Conservation (phyloP, 2,329 filamentous ascomycete genomes). For the Pestalotiopsis sp. region DNA sequence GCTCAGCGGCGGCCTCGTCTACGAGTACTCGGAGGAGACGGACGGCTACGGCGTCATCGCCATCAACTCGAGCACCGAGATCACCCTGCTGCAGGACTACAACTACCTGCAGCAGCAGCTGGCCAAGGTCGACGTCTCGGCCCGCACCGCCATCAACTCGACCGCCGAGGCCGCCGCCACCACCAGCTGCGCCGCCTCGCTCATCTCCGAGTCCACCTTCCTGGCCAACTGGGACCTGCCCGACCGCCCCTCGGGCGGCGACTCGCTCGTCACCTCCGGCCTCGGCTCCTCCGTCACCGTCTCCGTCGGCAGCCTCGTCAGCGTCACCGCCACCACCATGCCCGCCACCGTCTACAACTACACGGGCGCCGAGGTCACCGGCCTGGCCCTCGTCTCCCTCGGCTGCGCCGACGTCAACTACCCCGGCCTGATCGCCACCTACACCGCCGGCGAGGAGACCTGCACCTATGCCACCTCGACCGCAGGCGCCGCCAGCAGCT, state of each 20-base stretch:
- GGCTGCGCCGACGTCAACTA: constrained; percentile 14
- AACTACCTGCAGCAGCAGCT: constrained; percentile 8
- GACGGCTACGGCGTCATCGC: constrained; percentile 66
- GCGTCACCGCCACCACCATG: constrained; percentile 58
- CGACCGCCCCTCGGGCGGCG: constrained; percentile 62
- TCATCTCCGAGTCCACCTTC: constrained; percentile 70
- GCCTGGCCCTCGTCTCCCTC: constrained; percentile 42
- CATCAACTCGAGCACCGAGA: constrained; percentile 54
- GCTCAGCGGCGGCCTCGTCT: constrained; percentile 75
- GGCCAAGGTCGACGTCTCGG: constrained; percentile 40
- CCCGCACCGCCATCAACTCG: constrained; percentile 65
- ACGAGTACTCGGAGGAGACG: constrained; percentile 73
- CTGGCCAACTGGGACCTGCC: constrained; percentile 71
- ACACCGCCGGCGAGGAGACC: constrained; percentile 17
- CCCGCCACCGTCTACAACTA: constrained; percentile 49
- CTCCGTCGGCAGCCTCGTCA: constrained; percentile 62
- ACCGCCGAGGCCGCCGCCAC: constrained; percentile 48
- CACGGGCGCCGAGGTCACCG: constrained; percentile 41
- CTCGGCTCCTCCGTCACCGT: constrained; percentile 58
- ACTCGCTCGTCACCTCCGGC: constrained; percentile 73
- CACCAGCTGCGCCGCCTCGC: constrained; percentile 62
- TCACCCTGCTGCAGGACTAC: constrained; percentile 11
- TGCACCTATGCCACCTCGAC: constrained; percentile 20
- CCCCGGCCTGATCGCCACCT: constrained; percentile 19
- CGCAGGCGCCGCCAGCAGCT: constrained; percentile 16